Base-by-base conservation (phyloP, 1,284 basidiomycete species). In the Ganoderma multipileum region DNA sequence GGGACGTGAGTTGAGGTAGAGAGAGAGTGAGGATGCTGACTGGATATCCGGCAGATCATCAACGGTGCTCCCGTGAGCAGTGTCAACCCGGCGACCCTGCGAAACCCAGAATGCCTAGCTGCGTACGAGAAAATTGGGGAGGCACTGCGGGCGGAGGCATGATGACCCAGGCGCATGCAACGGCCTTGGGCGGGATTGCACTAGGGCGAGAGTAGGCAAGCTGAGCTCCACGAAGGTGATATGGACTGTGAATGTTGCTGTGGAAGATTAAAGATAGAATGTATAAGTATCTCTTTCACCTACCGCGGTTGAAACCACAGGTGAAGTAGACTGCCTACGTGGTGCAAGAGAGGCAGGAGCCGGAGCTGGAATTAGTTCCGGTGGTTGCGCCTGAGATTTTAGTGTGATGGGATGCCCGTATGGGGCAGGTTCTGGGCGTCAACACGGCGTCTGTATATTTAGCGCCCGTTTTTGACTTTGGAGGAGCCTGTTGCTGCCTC, bases 1-100 rank as follows among this genome's bases (percentile, higher is more conserved):
- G 23, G 47, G 47, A 20, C 28, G 33, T 18, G 65, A 39, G 11
- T 20, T 33, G 63, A 16, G 30, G 36, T 30, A n/a, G 59, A 36
- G 55, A 30, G 38, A 42, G 57, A 69, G 72, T 71, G 68, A 71
- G 71, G 61, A 61, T 61, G 66, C 69, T 74, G 68, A 71, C 47
- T 12, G 68, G 57, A 61, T 52, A 68, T 68, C 57, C 41, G 65
- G 64, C 71, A 91, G 91, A 89, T 95, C 74, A 90, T 95, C 83
- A 95, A 95, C 78, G 93, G 94, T n/a, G 88, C 92, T 0, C 83
- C 88, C 14, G 75, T 92, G 60, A 85, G 85, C 41, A 88, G 83
- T 68, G 89, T 95, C 71, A 95, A 96, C 79, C 87, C 87, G 20
- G 86, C 93, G 16, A 95, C 94, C 9, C 79, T 95, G 71, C 84